These are phyloP conservation scores for Raphanus sativus DNA, from an alignment of 345 rosid genomes.

Conservation along the genomic window DNA sequence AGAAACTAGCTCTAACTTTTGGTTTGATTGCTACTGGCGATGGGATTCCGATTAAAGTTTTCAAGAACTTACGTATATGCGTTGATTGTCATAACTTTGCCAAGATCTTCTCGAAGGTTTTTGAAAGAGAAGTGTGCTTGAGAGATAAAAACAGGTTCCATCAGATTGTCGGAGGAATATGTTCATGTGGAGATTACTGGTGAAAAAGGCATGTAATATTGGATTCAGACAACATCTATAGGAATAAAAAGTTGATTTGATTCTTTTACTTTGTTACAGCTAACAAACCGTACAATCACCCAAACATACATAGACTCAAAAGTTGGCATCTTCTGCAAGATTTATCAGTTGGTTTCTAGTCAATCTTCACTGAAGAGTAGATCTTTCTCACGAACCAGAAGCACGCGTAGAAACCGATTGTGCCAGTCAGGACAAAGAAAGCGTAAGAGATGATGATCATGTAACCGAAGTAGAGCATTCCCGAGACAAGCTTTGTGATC, in stretches of 20 bases:
- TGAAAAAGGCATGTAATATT: conserved; percentile 36
- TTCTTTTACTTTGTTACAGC: conserved; percentile 35
- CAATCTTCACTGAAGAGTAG: conserved; percentile 92
- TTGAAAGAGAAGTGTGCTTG: conserved; percentile 53
- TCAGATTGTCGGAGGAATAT: conserved; percentile 37
- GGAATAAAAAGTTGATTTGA: conserved; percentile 21
- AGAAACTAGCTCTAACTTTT: conserved; percentile 81
- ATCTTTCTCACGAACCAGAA: conserved; percentile 97
- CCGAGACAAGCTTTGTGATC: conserved; percentile 86
- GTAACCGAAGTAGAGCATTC: conserved; percentile 89
- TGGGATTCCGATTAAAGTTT: conserved; percentile 57
- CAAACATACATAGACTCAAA: conserved; percentile 39
- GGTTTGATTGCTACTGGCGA: conserved; percentile 58
- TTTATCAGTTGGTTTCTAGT: conserved; percentile 44
- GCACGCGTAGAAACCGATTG: conserved; percentile 95
- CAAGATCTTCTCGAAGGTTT: conserved; percentile 62
- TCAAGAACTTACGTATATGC: conserved; percentile 81
- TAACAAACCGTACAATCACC: conserved; percentile 31
- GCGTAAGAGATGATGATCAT: conserved; percentile 86
- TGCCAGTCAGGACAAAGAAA: conserved; percentile 90
- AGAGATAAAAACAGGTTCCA: conserved; percentile 86
- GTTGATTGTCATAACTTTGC: conserved; percentile 93
- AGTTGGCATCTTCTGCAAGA: conserved; percentile 23
- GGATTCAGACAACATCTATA: conserved; percentile 24
- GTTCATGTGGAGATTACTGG: conserved; percentile 92